A percentile compares a stretch with the other conserved stretches of the same genome.
Conservation (phyloP, 2,329 filamentous ascomycete species). For the Pseudogymnoascus sp. region DNA sequence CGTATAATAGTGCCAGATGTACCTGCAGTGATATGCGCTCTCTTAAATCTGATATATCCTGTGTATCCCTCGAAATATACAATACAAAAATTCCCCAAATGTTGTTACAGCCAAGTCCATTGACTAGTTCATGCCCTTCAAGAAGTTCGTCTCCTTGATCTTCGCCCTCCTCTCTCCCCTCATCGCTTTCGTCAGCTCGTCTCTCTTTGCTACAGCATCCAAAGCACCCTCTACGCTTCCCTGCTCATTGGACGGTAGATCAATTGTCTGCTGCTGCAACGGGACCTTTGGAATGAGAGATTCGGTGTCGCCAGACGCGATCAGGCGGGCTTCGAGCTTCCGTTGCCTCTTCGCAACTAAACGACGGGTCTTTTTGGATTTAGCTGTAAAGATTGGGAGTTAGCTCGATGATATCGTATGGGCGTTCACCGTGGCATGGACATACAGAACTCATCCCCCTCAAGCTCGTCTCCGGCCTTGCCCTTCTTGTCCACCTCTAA, state of each 20-base stretch:
- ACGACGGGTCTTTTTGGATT: slow-evolving; percentile 75
- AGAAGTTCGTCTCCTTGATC: slow-evolving; percentile 82
- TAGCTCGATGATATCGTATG: not conserved
- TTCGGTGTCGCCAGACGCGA: slow-evolving; percentile 59
- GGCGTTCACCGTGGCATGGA: slow-evolving; percentile 19
- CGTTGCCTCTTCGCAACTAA: slow-evolving; percentile 60
- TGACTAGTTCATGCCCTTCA: slow-evolving; percentile 62
- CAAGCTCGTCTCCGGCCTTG: slow-evolving; percentile 35
- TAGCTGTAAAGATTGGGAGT: slow-evolving; percentile 44
- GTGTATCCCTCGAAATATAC: not conserved
- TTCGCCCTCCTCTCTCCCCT: slow-evolving; percentile 64
- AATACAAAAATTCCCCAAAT: slow-evolving; percentile 15
- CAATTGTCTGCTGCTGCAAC: slow-evolving; percentile 68
- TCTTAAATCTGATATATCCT: not conserved
- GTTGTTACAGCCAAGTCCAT: slow-evolving; percentile 1
- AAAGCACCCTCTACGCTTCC: slow-evolving; percentile 33
- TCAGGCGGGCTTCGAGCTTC: slow-evolving; percentile 48
- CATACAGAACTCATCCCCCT: slow-evolving; percentile 71
- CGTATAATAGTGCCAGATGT: not conserved
- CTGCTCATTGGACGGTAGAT: slow-evolving; percentile 47
- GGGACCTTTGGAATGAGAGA: slow-evolving; percentile 63
- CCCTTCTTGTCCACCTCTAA: slow-evolving; percentile 55
- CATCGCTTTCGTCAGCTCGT: slow-evolving; percentile 63
- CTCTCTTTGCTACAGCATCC: slow-evolving; percentile 43
- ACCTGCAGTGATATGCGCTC: not conserved